Evolutionary conservation across 2,329 filamentous ascomycete genomes (phyloP), one percentile per base, ranked within the genome.

Genomic region (Fusarium begoniae): DNA sequence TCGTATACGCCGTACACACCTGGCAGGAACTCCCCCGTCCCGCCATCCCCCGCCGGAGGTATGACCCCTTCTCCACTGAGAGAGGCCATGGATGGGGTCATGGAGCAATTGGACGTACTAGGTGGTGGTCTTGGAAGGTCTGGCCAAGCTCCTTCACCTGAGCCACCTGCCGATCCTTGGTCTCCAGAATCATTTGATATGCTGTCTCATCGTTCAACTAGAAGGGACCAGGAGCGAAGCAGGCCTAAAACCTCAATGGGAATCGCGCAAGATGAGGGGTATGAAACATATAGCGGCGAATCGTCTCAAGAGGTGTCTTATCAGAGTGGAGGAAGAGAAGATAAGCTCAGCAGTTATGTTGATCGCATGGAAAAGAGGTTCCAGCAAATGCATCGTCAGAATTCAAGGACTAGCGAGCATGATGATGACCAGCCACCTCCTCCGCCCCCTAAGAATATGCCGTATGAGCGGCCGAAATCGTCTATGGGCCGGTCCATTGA

Each of bases 51-150:
- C 5, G 90, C 87, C 51, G 85, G 86, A 44, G 89, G 87, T 50
- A 85, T 94, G 81, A 99, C 96, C 0, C 96, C 96, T 3, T 98
- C 96, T 6, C 96, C 96, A 1, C 85, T 99, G 7, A 89, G 96
- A 67, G 94, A 95, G 81, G 96, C 96, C 3, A 99, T 99, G 95
- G 96, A 98, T 79, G 96, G 97, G 82, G 95, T 99, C 8, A 98
- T 98, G 90, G 94, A 96, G 74, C 97, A 96, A 63, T 84, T 99
- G 48, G 92, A 97, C 79, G 95, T 95, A 69, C 94, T 99, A 86
- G 82, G 80, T 28, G 79, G 70, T 18, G 68, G 72, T 15, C 38
- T 72, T 15, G 78, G 92, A 24, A 86, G 92, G 76, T 85, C 89
- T 47, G 87, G 88, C 63, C 84, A 87, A 28, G 86, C 71, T 78